phyloP scores from a whole-genome alignment of 352 stramenopile species.

The Phytophthora podocarpi region DNA sequence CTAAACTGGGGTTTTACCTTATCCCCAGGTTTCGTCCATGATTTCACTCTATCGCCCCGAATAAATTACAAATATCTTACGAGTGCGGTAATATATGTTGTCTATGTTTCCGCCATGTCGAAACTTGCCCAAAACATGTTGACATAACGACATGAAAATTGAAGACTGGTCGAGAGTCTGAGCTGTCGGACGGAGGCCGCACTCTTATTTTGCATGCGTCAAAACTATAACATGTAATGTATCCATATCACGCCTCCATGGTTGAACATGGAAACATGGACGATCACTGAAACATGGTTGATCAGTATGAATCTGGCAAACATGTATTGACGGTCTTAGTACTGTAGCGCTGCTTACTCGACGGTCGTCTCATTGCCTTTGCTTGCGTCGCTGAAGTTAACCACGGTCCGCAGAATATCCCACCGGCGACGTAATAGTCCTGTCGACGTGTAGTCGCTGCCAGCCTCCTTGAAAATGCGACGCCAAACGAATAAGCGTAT shows the following conservation, averaged over 20 bases:
- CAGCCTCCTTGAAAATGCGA: not conserved
- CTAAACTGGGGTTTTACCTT: too few relatives aligned
- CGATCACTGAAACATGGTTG: not conserved
- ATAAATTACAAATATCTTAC: slow-evolving; percentile 1
- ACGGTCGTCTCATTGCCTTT: not conserved
- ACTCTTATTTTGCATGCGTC: not conserved
- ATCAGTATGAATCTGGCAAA: not conserved
- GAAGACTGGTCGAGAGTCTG: not conserved
- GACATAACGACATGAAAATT: not conserved
- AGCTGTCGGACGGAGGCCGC: not conserved
- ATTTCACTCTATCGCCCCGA: not conserved
- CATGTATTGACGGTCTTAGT: not conserved
- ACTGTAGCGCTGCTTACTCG: not conserved
- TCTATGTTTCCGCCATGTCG: not conserved
- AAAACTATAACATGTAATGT: not conserved
- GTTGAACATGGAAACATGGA: not conserved
- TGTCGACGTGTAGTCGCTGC: not conserved
- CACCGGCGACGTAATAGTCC: not conserved
- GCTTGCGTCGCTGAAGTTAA: not conserved
- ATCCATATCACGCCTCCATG: too few relatives aligned
- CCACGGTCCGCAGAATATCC: not conserved
- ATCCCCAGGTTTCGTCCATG: too few relatives aligned
- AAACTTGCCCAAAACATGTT: not conserved
- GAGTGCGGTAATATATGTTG: not conserved
- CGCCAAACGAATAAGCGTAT: not conserved